A percentile compares a stretch with the other conserved stretches of the same genome.
Conservation (phyloP, 768 basidiomycete genomes). For the Tulasnella sp. region DNA sequence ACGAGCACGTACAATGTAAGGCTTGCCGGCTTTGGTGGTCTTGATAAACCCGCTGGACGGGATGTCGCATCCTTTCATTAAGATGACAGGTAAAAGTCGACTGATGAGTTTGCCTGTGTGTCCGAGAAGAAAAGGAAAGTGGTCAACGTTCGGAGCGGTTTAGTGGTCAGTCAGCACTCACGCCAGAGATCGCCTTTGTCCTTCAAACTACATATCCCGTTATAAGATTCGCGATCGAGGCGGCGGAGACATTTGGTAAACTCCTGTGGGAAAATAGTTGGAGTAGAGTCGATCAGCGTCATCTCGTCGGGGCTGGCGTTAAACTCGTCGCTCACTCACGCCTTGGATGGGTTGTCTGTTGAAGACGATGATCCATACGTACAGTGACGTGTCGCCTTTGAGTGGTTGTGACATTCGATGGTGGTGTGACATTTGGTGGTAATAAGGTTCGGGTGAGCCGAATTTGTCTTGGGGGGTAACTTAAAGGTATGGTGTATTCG, state of each 20-base stretch:
- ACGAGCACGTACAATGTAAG: slow-evolving; percentile 13
- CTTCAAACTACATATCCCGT: slow-evolving; percentile 5
- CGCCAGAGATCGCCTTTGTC: slow-evolving; percentile 12
- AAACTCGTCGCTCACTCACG: not conserved
- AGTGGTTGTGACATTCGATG: slow-evolving; percentile 5
- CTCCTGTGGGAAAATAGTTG: slow-evolving; percentile 4
- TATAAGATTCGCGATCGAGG: slow-evolving; percentile 12
- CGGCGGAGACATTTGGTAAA: slow-evolving; percentile 11
- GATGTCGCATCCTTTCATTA: slow-evolving; percentile 15
- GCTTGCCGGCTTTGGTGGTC: slow-evolving; percentile 15
- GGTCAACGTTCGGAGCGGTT: not conserved
- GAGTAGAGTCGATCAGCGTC: not conserved
- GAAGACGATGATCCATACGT: slow-evolving; percentile 16
- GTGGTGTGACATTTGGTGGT: not conserved
- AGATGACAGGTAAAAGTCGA: slow-evolving; percentile 13
- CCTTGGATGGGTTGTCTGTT: slow-evolving; percentile 12
- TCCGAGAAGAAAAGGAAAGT: not conserved
- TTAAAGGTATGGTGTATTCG: not conserved
- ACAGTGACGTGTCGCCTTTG: slow-evolving; percentile 12
- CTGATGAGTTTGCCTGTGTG: slow-evolving; percentile 11
- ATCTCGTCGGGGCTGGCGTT: not conserved
- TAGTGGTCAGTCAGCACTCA: slow-evolving; percentile 4
- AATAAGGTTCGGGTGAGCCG: not conserved
- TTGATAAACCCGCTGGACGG: slow-evolving; percentile 12
- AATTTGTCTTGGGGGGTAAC: not conserved